Conservation (phyloP, 2,329 filamentous ascomycete species). For the Alternaria conjuncta region DNA sequence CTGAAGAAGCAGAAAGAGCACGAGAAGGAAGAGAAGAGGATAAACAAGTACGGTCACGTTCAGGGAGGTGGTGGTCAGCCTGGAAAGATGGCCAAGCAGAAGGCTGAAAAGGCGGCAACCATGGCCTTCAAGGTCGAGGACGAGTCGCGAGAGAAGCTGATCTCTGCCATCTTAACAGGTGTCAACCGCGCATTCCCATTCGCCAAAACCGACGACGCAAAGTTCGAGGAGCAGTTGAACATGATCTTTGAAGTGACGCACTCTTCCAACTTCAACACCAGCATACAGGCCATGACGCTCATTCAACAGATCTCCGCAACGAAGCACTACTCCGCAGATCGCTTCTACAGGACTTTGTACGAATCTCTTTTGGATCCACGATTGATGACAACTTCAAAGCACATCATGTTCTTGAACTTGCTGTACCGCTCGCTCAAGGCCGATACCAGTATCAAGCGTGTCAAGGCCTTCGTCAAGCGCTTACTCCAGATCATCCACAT, state of each 20-base stretch:
- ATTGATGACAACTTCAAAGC: constrained; percentile 88
- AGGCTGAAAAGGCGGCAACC: constrained; percentile 52
- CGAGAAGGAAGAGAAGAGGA: constrained; percentile 46
- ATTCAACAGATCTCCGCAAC: constrained; percentile 89
- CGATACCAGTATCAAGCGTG: constrained; percentile 86
- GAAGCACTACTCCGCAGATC: constrained; percentile 81
- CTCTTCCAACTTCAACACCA: constrained; percentile 98
- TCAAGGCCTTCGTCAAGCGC: constrained; percentile 95
- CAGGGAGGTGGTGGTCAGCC: constrained; percentile 63
- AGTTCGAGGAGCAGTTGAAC: constrained; percentile 88
- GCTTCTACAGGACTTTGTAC: constrained; percentile 95
- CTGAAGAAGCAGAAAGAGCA: constrained; percentile 67
- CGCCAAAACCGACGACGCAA: constrained; percentile 77
- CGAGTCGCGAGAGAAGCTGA: constrained; percentile 86
- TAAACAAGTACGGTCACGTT: constrained; percentile 57
- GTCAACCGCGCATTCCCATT: constrained; percentile 97
- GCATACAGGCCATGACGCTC: constrained; percentile 90
- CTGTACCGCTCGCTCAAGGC: constrained; percentile 86
- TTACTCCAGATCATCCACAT: constrained; percentile 85
- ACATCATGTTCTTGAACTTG: constrained; percentile 92
- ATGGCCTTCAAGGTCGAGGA: constrained; percentile 55
- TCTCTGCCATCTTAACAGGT: constrained; percentile 88
- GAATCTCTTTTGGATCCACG: constrained; percentile 93
- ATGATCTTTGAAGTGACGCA: constrained; percentile 96
- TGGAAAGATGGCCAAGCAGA: constrained; percentile 60